Evolutionary conservation across 352 stramenopile species (phyloP), one percentile per base, ranked within the genome.

Genomic region (Globisporangium parvum): DNA sequence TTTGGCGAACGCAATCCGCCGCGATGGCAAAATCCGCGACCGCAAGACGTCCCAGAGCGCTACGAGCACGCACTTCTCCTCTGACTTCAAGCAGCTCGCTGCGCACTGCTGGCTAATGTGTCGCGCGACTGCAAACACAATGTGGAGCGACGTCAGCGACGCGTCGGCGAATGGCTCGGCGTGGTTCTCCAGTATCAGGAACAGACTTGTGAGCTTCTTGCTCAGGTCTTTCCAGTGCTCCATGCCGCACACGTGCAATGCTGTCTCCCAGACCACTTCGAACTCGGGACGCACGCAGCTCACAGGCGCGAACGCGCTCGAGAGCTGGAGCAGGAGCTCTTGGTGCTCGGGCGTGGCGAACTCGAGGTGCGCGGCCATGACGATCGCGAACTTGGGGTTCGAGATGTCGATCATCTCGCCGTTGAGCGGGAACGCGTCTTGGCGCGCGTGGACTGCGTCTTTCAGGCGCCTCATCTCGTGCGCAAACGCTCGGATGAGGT

Each of bases 41-140:
- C 69, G 54, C 14, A 80, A 14, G 59, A 82, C 70, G 39, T 81
- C 68, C 74, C 72, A 87, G 1, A 87, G 47, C n/a, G 74, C 63
- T 17, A 70, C 42, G 5, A 83, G 64, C 9, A 84, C 55, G 28
- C 67, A 74, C 24, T 71, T 70, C 39, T 85, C 77, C 58, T 74
- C 59, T 10, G 59, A 48, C 47, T 75, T 66, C 57, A 59, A 69
- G 1, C 47, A 23, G 37, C 67, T 70, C 8, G 47, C 15, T 5
- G 35, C 6, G 3, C 51, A 53, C 23, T 56, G 65, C 6, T 21
- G 40, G 1, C 42, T 41, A 11, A 68, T 28, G 23, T 62, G 63
- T 10, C 52, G 40, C n/a, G 70, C 58, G 35, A 84, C 62, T 2
- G 53, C 33, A 51, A 71, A 67, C 4, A 71, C 41, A 11, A 75